Evolutionary conservation across 2,329 filamentous ascomycete species (phyloP).

Genomic region (Pestalotiopsis sp.): DNA sequence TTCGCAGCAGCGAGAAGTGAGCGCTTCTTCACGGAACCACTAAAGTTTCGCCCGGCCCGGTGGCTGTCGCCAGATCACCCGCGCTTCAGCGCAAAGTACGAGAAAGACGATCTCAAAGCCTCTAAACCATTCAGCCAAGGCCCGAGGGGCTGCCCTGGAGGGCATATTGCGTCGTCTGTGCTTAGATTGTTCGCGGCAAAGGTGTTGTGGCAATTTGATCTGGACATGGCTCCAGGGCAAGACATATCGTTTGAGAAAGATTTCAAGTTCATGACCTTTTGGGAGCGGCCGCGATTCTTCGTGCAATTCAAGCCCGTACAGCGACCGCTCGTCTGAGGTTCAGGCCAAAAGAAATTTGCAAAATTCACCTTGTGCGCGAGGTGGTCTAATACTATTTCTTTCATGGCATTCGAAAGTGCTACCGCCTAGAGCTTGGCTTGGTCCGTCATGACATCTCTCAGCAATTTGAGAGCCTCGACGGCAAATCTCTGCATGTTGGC

Average conservation of each 20-base stretch:
- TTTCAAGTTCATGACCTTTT: constrained; percentile 15
- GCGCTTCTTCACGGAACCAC: constrained; percentile 12
- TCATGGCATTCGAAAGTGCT: background rate
- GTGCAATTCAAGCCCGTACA: constrained; percentile 11
- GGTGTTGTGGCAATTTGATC: constrained; percentile 11
- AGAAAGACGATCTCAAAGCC: constrained; percentile 7
- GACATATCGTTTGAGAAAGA: constrained; percentile 14
- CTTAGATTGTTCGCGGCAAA: constrained; percentile 13
- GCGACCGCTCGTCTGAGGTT: background rate
- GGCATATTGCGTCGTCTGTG: constrained; percentile 10
- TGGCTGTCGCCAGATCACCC: constrained; percentile 12
- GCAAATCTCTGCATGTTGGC: constrained; percentile 67
- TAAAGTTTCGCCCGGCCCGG: constrained; percentile 15
- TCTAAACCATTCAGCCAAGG: constrained; percentile 19
- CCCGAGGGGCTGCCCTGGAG: constrained; percentile 13
- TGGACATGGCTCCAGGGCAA: constrained; percentile 11
- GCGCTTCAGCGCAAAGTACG: constrained; percentile 12
- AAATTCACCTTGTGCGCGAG: background rate
- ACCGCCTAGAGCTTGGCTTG: constrained; percentile 10
- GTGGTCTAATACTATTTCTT: background rate
- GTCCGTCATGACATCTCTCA: constrained; percentile 54
- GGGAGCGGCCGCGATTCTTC: constrained; percentile 13
- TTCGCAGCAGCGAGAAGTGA: constrained; percentile 9
- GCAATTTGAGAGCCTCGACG: constrained; percentile 54
- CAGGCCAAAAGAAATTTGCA: background rate